These are phyloP conservation scores for Malus hybrid DNA, from an alignment of 331 rosid species.

Conservation along the genomic window DNA sequence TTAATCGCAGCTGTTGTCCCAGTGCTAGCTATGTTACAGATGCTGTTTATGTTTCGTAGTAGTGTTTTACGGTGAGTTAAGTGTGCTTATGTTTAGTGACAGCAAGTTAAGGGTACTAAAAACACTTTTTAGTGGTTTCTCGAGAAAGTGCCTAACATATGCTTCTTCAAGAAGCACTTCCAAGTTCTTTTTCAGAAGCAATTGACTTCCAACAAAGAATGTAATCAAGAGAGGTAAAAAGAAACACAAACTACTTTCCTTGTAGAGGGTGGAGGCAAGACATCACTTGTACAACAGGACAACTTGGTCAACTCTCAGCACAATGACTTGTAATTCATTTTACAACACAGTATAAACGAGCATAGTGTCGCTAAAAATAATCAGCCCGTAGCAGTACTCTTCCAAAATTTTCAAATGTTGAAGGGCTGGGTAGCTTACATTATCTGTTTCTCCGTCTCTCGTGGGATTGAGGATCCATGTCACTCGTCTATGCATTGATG, in stretches of 20 bases:
- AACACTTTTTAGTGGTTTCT: not conserved
- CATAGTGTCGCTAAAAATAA: constrained; percentile 20
- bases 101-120: not conserved
- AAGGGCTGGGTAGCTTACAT: constrained; percentile 3
- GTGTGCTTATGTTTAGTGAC: not conserved
- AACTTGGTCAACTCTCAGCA: not conserved
- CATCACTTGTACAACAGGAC: not conserved
- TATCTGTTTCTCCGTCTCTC: constrained; percentile 1
- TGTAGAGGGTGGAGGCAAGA: not conserved
- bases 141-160: not conserved
- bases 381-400: constrained; percentile 3
- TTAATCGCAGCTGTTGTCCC: not conserved
- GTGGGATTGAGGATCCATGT: constrained; percentile 12
- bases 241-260: not conserved
- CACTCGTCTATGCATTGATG: constrained; percentile 52
- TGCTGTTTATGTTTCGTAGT: not conserved
- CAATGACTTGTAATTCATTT: not conserved
- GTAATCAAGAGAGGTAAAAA: not conserved
- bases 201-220: not conserved
- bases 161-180: not conserved
- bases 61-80: not conserved
- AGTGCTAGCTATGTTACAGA: not conserved
- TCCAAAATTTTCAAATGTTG: constrained; percentile 17
- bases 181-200: not conserved
- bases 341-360: constrained; percentile 12